Base-by-base conservation (phyloP, 768 basidiomycete species). In the Lactarius sp. region DNA sequence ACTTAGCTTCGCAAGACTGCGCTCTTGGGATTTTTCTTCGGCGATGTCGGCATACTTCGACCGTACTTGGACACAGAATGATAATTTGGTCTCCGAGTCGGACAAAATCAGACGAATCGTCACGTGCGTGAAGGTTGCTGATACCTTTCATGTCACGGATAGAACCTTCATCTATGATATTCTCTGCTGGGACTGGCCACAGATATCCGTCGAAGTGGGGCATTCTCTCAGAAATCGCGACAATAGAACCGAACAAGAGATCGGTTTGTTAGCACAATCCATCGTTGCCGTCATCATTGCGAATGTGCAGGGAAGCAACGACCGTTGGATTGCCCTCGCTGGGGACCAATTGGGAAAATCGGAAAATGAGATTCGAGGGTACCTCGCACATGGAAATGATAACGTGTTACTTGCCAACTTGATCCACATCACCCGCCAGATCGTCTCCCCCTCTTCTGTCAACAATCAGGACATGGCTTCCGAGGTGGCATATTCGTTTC, bases 381-480 rank as follows among this genome's bases (percentile, higher is more conserved):
- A 41, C 22, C 31, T 52, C 13, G 34, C 31, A 33, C n/a, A 36
- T 36, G 33, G 27, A 5, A 16, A 44, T 6, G 42, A 44, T 18
- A 44, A 7, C 14, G 42, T 44, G 42, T 44, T 44, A 18, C 42
- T 44, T 18, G 42, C 42, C 6, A 44, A 44, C 42, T 44, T 12
- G 42, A 44, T 7, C 42, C 18, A 44, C 42, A 44, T 44, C 12
- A 12, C 42, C 18, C 16, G 16, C 16, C 42, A 44, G 42, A 44
- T 44, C 16, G 6, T 18, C 6, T 10, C 10, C 36, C 6, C 42
- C 7, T 44, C 18, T 16, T 16, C 14, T 6, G 42, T 6, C 6
- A 1, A 0, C 16, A 16, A 2, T 16, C 5, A 7, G 4, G 1
- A 12, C 2, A 6, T 18, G 5, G 14, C 14, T 13, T 2, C 2